Base-by-base conservation (phyloP, 2,329 filamentous ascomycete genomes). In the Ophioceras dolichostomum region DNA sequence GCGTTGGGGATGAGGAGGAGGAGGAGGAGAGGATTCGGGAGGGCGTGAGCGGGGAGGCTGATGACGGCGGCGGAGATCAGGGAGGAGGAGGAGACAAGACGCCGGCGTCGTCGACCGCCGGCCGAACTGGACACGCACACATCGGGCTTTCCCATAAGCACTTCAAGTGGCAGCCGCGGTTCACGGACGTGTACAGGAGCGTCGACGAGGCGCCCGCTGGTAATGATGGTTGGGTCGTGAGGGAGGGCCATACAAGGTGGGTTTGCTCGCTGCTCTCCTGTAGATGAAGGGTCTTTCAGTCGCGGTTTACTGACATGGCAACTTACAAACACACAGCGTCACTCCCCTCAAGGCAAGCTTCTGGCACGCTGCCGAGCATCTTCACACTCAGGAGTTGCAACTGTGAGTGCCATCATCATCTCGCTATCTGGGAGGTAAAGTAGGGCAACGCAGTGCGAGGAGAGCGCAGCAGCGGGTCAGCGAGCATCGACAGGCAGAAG, bases 291-390 rank as follows among this genome's bases (percentile, higher is more conserved):
- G n/a, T n/a, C n/a, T 20, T 14, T 19, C 18, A 24, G 19, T 5
- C 10, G 14, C 19, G 13, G n/a, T 14, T 14, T 29, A 26, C 37
- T 45, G 18, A 43, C 14, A 29, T 38, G 26, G 19, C 29, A 19
- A 26, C 7, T 12, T 8, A 26, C 22, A 26, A 19, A 6, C 33
- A 49, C 21, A 44, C 51, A 94, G 87, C 58, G 77, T 98, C 39
- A 95, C 91, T 4, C 85, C 89, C 12, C 59, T 96, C 47, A 84
- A 83, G 57, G 88, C 89, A 30, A 95, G 94, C 58, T 98, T 95
- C 58, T 87, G 83, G 73, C 85, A 89, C 56, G 70, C 73, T 10
- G 60, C 67, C 28, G 65, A 73, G 42, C 68, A 77, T 42, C 66
- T 77, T 48, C 65, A 77, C 43, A 69, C 77, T 51, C 68, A 70